Evolutionary conservation across 169 alveolate species (phyloP).

Genomic region (Neospora caninum): DNA sequence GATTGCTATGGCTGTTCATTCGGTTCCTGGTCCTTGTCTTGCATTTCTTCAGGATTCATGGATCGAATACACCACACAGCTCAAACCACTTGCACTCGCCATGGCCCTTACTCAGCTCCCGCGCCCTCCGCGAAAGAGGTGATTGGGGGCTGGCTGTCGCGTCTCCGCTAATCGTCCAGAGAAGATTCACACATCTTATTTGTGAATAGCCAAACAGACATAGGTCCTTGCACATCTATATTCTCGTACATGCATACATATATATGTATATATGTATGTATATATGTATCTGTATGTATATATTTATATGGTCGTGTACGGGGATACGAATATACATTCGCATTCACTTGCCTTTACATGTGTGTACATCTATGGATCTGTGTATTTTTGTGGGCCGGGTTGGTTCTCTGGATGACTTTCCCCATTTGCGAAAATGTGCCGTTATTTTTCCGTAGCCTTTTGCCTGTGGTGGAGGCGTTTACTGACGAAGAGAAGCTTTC

Average conservation of each 20-base stretch:
- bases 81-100: neutral
- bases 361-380: neutral
- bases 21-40: neutral
- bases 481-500: no score
- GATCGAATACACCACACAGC: neutral
- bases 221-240: neutral
- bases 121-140: neutral
- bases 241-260: neutral
- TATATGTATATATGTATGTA: neutral
- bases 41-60: conserved; percentile 4
- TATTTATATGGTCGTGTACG: neutral
- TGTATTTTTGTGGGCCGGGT: no score
- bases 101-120: conserved; percentile 3
- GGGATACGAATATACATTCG: no score
- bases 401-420: no score
- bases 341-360: no score
- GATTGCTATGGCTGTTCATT: neutral
- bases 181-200: neutral
- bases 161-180: no score
- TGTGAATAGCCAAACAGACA: neutral
- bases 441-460: no score
- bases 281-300: neutral
- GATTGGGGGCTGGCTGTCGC: neutral
- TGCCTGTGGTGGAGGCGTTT: no score
- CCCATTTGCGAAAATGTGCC: no score